Evolutionary conservation across 2,329 filamentous ascomycete genomes (phyloP).

Genomic region (Aspergillus persii): DNA sequence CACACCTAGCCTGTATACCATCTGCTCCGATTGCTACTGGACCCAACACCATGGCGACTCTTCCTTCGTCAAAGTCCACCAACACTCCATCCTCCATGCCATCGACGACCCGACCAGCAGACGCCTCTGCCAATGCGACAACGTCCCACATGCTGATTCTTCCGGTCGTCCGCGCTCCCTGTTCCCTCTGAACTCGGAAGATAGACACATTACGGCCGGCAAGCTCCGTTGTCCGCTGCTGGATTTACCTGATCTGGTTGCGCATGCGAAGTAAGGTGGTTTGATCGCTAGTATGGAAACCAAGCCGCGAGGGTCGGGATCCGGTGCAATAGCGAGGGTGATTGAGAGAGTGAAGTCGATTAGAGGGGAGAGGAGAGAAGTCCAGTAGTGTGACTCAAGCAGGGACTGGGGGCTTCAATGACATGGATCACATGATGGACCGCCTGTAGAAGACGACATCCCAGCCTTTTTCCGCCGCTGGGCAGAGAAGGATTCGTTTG

Average conservation of each 20-base stretch:
- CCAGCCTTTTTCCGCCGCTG: constrained; percentile 30
- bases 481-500: constrained; percentile 36
- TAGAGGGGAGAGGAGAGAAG: background rate
- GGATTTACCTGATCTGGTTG: background rate
- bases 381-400: background rate
- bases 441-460: constrained; percentile 23
- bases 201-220: background rate
- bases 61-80: constrained; percentile 33
- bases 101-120: constrained; percentile 25
- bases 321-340: background rate
- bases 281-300: background rate
- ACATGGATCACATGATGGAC: background rate
- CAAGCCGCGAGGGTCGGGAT: background rate
- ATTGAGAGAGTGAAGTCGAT: background rate
- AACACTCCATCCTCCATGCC: constrained; percentile 30
- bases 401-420: too few species aligned
- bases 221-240: background rate
- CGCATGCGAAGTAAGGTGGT: constrained; percentile 8
- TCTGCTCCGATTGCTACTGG: constrained; percentile 40
- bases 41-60: constrained; percentile 25
- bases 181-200: background rate
- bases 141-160: background rate
- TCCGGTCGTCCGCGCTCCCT: background rate
- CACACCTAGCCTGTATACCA: background rate
- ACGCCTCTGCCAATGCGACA: constrained; percentile 15